Evolutionary conservation across 2,329 filamentous ascomycete species (phyloP), one percentile per base, ranked within the genome.

Genomic region (Aspergillus texensis): DNA sequence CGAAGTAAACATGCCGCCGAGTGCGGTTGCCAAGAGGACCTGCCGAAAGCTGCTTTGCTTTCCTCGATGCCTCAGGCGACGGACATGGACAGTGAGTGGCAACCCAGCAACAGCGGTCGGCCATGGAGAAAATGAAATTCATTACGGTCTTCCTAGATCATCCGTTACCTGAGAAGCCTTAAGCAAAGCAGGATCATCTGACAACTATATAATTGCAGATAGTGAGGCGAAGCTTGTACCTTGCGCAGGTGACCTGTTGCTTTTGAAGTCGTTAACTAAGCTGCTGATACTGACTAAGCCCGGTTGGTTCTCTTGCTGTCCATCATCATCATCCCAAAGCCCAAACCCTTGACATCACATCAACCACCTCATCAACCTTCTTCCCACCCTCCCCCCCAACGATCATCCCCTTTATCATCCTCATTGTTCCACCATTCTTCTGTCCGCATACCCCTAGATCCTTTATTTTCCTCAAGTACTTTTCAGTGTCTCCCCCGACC

Each of bases 301-400:
- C 64, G 61, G 67, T 70, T 70, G 69, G 65, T 70, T 73, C 72
- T 72, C 67, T 73, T 69, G 70, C 68, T 70, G 28, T 68, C 52
- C 52, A 54, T 54, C 52, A 54, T 54, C 50, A 53, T 73, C 70
- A 65, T 67, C 67, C 73, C 66, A 64, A 60, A 60, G 71, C 67
- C 59, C 57, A 62, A 59, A 69, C 62, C 73, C 75, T 77, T 78
- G 75, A 78, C 75, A 78, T 78, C 75, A 77, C 75, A 72, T 75
- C 75, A 74, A 55, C 72, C 70, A 68, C 66, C 63, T 69, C 69
- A 68, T 71, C 70, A 68, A 67, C 68, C 63, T 65, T 63, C 63
- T 62, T 64, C 55, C 41, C 61, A 63, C 63, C 60, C 21, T 21
- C 21, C 26, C 24, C 26, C 58, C 61, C 57, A 56, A 63, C 48